Percentiles rank a stretch among this genome's conserved stretches.
These are phyloP conservation scores for Candida sojae DNA, from an alignment of 1,139 yeast genomes.

Conservation along the genomic window DNA sequence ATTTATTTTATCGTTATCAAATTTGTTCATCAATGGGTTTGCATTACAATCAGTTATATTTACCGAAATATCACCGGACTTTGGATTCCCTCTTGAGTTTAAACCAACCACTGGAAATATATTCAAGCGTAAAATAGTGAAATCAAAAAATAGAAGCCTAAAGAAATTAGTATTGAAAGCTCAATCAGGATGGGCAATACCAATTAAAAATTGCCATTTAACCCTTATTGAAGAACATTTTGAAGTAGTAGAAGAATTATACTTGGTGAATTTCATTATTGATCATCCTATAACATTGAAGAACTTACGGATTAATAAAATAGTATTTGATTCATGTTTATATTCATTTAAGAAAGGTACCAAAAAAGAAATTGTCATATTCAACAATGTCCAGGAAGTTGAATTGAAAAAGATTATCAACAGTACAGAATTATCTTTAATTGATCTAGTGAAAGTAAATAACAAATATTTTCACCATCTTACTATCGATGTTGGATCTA, in stretches of 20 bases:
- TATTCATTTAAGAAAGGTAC: slow-evolving; percentile 21
- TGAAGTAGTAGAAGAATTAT: slow-evolving; percentile 45
- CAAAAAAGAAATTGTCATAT: slow-evolving; percentile 20
- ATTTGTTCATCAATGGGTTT: slow-evolving; percentile 31
- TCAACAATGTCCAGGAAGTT: slow-evolving; percentile 36
- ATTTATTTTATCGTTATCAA: slow-evolving; percentile 24
- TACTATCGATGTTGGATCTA: slow-evolving; percentile 50
- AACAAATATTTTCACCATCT: slow-evolving; percentile 28
- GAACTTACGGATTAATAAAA: slow-evolving; percentile 17
- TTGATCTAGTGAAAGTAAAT: slow-evolving; percentile 39
- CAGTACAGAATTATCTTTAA: slow-evolving; percentile 49
- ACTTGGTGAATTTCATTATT: slow-evolving; percentile 48
- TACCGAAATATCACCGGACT: slow-evolving; percentile 52
- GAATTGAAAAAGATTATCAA: slow-evolving; percentile 38
- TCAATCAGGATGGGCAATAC: slow-evolving; percentile 52
- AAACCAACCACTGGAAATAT: slow-evolving; percentile 6
- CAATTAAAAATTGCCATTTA: slow-evolving; percentile 38
- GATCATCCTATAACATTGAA: slow-evolving; percentile 27
- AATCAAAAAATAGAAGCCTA: slow-evolving; percentile 22
- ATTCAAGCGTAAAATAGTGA: slow-evolving; percentile 16
- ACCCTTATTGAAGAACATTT: slow-evolving; percentile 38
- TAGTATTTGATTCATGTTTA: slow-evolving; percentile 28
- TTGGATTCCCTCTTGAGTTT: slow-evolving; percentile 41
- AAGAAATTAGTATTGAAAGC: slow-evolving; percentile 33
- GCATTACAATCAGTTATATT: slow-evolving; percentile 32